A percentile compares a stretch with the other conserved stretches of the same genome.
phyloP scores from a whole-genome alignment of 2,329 filamentous ascomycete species.

The Graphilbum sp. region DNA sequence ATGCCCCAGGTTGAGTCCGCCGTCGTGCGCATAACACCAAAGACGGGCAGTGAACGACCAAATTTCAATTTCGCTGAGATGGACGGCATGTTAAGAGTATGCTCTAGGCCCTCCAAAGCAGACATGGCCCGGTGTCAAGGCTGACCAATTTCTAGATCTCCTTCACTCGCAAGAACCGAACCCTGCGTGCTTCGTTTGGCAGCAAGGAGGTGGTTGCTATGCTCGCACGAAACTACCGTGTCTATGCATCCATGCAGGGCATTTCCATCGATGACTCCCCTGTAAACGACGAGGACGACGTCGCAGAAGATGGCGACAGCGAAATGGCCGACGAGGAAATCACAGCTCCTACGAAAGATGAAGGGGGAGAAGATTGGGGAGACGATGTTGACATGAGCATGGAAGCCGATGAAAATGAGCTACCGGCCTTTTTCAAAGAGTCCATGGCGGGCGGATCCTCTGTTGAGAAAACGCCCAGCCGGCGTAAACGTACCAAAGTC shows the following conservation, averaged over 20 bases:
- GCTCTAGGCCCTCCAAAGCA: background rate
- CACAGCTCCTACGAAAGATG: slow-evolving; percentile 33
- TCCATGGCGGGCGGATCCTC: slow-evolving; percentile 18
- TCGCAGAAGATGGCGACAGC: slow-evolving; percentile 25
- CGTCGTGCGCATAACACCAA: slow-evolving; percentile 79
- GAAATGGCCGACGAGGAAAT: slow-evolving; percentile 24
- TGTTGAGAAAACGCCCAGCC: slow-evolving; percentile 42
- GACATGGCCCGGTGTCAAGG: too few relatives aligned
- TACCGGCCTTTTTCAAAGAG: slow-evolving; percentile 75
- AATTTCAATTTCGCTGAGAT: slow-evolving; percentile 90
- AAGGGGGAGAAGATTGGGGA: slow-evolving; percentile 25
- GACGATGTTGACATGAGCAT: slow-evolving; percentile 48
- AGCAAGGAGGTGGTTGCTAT: slow-evolving; percentile 67
- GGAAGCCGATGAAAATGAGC: slow-evolving; percentile 45
- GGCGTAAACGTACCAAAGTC: slow-evolving; percentile 65
- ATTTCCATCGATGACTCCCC: slow-evolving; percentile 57
- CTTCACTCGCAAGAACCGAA: slow-evolving; percentile 81
- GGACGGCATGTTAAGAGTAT: slow-evolving; percentile 61
- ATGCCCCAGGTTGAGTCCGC: slow-evolving; percentile 85
- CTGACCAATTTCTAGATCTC: too few relatives aligned
- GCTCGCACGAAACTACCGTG: slow-evolving; percentile 75
- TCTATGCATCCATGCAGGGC: slow-evolving; percentile 79
- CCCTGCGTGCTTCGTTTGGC: slow-evolving; percentile 60
- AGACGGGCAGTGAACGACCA: slow-evolving; percentile 58
- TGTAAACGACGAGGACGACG: slow-evolving; percentile 21